phyloP scores from a whole-genome alignment of 108 stramenopile genomes.

The Pseudonitzschia multiseries region DNA sequence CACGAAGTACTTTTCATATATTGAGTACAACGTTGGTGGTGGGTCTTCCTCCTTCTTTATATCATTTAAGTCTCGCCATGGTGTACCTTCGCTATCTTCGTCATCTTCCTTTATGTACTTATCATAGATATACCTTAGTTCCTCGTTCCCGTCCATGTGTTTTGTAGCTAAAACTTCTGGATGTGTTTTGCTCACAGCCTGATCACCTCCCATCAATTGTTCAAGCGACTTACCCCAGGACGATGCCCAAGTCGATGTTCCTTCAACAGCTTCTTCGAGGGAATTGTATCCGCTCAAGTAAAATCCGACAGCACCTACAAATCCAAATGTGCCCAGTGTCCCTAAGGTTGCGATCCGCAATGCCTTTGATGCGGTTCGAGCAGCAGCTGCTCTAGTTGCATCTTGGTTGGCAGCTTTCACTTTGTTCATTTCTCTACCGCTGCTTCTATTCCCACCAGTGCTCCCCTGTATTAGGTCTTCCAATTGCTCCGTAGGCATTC shows the following conservation, averaged over 20 bases:
- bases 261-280: conserved; percentile 50
- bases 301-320: conserved; percentile 32
- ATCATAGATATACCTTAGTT: conserved; percentile 55
- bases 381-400: neutral
- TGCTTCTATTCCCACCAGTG: neutral
- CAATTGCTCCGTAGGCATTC: conserved; percentile 21
- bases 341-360: conserved; percentile 38
- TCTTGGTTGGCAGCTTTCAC: neutral
- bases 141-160: conserved; percentile 77
- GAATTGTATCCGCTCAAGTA: conserved; percentile 47
- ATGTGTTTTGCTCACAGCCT: conserved; percentile 27
- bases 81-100: conserved; percentile 12
- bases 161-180: conserved; percentile 51
- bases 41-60: conserved; percentile 9
- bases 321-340: conserved; percentile 38
- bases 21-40: conserved; percentile 7
- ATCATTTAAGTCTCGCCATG: conserved; percentile 9
- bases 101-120: conserved; percentile 52
- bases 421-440: neutral
- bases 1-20: conserved; percentile 8
- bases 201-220: conserved; percentile 43
- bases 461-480: conserved; percentile 20
- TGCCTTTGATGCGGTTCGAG: conserved; percentile 29
- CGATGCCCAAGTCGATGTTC: conserved; percentile 50
- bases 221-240: conserved; percentile 40